Evolutionary conservation across 805 yeast species (phyloP), one percentile per base, ranked within the genome.

Genomic region (Candida nitratophila): DNA sequence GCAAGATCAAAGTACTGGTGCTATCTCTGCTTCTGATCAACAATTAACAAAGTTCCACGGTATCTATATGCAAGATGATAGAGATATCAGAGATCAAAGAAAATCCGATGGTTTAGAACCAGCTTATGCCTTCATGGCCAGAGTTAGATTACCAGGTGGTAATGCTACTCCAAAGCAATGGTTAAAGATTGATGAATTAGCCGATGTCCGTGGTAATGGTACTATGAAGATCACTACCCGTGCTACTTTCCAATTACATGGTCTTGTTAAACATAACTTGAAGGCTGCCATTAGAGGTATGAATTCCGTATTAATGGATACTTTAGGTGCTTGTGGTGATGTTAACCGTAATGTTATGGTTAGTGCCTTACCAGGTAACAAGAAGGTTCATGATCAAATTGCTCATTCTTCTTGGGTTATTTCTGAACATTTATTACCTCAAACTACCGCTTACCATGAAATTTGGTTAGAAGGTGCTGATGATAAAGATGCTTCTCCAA

Each of bases 261-360:
- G 98, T 65, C 79, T 91, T 47, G 86, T 91, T 46, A 91, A 91
- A 69, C 88, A 83, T 64, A 77, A 91, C 59, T 73, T 91, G 65
- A 89, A 87, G 65, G 86, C 93, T 10, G 82, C 96, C 1, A 88
- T 91, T 52, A 83, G 95, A 70, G 96, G 91, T 33, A 89, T 91
- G 82, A 91, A 91, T 63, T 71, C 95, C 16, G 84, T 82, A 7
- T 74, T 91, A 55, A 76, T 91, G 83, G 98, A 93, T 61, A 90
- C 97, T 9, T 76, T 91, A 47, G 98, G 96, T 47, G 98, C 98
- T 1, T 91, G 97, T 74, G 98, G 98, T 73, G 98, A 91, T 70
- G 98, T 91, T 37, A 86, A 87, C 70, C 84, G 98, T 77, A 91
- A 91, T 61, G 96, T 91, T 37, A 91, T 90, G 82, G 76, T 86